Evolutionary conservation across 2,329 filamentous ascomycete species (phyloP).

Genomic region (Penicillium sp.): DNA sequence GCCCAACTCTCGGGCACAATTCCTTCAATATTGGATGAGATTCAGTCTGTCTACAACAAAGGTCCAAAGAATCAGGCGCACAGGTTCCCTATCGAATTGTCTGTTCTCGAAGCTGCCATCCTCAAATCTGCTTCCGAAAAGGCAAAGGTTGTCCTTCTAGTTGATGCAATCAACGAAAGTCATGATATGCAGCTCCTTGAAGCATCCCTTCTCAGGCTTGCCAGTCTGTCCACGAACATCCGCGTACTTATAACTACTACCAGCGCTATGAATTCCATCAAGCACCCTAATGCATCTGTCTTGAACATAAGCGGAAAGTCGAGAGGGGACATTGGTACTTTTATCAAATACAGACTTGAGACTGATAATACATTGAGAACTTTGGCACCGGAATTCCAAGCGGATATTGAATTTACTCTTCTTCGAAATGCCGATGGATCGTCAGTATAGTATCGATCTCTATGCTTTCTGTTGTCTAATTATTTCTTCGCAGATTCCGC

Average conservation of each 20-base stretch:
- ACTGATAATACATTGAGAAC: slow-evolving; percentile 9
- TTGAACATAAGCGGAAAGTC: slow-evolving; percentile 16
- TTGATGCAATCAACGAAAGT: slow-evolving; percentile 25
- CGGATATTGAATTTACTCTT: slow-evolving; percentile 14
- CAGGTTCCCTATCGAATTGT: slow-evolving; percentile 13
- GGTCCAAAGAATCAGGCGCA: slow-evolving; percentile 15
- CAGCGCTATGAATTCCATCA: background rate
- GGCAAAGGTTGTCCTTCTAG: slow-evolving; percentile 11
- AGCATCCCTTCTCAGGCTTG: slow-evolving; percentile 13
- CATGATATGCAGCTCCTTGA: slow-evolving; percentile 14
- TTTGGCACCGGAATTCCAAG: slow-evolving; percentile 12
- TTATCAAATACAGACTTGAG: slow-evolving; percentile 16
- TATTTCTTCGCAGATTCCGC: slow-evolving; percentile 17
- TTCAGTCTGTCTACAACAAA: slow-evolving; percentile 14
- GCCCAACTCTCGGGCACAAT: slow-evolving; percentile 15
- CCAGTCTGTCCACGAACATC: slow-evolving; percentile 11
- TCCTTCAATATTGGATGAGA: slow-evolving; percentile 13
- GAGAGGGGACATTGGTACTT: slow-evolving; percentile 14
- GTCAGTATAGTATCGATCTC: slow-evolving; percentile 8
- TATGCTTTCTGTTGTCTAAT: background rate
- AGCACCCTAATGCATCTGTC: background rate
- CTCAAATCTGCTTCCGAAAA: slow-evolving; percentile 8
- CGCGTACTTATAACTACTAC: slow-evolving; percentile 21
- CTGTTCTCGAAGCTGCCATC: slow-evolving; percentile 19
- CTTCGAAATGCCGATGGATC: slow-evolving; percentile 19